Percentiles rank a stretch among this genome's conserved stretches.
Conservation (phyloP, 164 flowering plant species). For the Piper longum region DNA sequence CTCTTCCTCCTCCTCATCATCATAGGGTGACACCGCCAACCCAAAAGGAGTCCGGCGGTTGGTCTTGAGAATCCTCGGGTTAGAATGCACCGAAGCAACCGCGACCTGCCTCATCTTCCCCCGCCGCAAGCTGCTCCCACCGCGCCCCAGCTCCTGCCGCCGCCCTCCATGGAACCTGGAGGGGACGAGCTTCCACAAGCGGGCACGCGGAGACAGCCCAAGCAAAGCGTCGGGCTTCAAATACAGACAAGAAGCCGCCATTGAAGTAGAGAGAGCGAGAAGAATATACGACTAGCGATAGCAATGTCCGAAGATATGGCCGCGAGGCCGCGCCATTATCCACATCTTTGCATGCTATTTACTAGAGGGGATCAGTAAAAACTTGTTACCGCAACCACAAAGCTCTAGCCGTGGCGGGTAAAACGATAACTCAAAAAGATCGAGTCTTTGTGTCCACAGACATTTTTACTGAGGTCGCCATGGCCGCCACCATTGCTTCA, state of each 20-base stretch:
- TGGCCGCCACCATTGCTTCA: too few species aligned
- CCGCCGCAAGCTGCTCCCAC: slow-evolving; percentile 1
- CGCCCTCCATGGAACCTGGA: slow-evolving; percentile 4
- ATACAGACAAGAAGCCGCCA: slow-evolving; percentile 11
- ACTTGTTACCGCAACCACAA: background rate
- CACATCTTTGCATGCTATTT: background rate
- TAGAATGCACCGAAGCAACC: slow-evolving; percentile 55
- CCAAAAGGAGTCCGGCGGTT: slow-evolving; percentile 45
- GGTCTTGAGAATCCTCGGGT: slow-evolving; percentile 53
- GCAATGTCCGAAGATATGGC: background rate
- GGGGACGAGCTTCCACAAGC: slow-evolving; percentile 1
- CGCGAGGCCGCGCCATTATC: background rate
- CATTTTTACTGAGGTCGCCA: too few species aligned
- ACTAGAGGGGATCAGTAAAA: background rate
- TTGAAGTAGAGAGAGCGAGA: background rate
- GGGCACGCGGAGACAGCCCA: background rate
- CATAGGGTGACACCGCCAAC: slow-evolving; percentile 29
- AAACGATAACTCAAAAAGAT: background rate
- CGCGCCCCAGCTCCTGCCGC: background rate
- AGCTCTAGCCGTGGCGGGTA: background rate
- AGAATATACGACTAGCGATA: background rate
- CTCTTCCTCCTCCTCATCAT: slow-evolving; percentile 35
- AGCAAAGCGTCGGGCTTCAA: slow-evolving; percentile 8
- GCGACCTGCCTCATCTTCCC: slow-evolving; percentile 14
- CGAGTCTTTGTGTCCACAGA: too few species aligned